Evolutionary conservation across 805 yeast species (phyloP).

Genomic region (Saccharomycopsis javanensis): DNA sequence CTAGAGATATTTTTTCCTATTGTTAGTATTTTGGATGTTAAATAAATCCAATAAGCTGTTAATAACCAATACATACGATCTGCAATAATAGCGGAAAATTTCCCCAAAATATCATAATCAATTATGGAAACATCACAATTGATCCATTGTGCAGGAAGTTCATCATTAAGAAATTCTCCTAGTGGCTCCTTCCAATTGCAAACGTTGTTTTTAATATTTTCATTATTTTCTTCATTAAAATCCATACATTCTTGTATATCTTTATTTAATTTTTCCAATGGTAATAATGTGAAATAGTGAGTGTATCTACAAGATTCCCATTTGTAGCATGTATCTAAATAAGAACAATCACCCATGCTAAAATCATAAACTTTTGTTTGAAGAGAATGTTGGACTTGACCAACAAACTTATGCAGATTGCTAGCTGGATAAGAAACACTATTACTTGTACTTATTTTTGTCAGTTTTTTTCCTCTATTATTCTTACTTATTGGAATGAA

Average conservation of each 20-base stretch:
- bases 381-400: constrained; percentile 2
- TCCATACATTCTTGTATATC: constrained; percentile 10
- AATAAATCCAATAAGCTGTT: neutral
- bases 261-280: constrained; percentile 22
- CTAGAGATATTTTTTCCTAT: neutral
- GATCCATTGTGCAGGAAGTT: constrained; percentile 71
- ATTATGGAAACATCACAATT: constrained; percentile 70
- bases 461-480: neutral
- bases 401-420: neutral
- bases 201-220: constrained; percentile 26
- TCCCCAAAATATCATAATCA: constrained; percentile 64
- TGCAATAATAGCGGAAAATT: constrained; percentile 74
- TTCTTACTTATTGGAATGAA: constrained; percentile 42
- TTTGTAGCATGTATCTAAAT: constrained; percentile 88
- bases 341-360: constrained; percentile 81
- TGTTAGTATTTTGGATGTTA: neutral
- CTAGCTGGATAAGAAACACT: neutral
- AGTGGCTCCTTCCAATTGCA: constrained; percentile 42
- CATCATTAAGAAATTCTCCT: constrained; percentile 18
- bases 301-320: constrained; percentile 61
- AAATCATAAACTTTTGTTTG: constrained; percentile 47
- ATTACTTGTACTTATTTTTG: neutral
- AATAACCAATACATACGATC: constrained; percentile 37
- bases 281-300: constrained; percentile 56
- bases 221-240: constrained; percentile 21